These are phyloP conservation scores for Chernovozyma sophiae-reginae DNA, from an alignment of 1,139 yeast genomes.

Conservation along the genomic window DNA sequence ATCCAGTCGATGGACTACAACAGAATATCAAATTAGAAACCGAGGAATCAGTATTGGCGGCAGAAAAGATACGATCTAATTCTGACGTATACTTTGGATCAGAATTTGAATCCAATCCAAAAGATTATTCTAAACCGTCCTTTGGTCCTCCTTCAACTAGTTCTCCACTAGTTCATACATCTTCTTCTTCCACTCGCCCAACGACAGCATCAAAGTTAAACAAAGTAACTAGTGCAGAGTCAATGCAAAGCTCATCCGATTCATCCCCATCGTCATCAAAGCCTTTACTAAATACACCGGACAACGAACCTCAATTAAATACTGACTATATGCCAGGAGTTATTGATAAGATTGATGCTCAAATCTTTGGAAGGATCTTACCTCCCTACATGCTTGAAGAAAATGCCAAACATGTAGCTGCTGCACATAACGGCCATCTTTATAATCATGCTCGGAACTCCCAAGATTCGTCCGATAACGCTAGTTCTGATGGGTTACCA, in stretches of 20 bases:
- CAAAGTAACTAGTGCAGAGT: background rate
- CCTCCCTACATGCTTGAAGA: constrained; percentile 76
- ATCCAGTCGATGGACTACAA: constrained; percentile 3
- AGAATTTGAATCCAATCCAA: background rate
- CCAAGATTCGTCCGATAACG: background rate
- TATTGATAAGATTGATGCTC: constrained; percentile 79
- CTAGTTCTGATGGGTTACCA: background rate
- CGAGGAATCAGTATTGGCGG: background rate
- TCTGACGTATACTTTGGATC: background rate
- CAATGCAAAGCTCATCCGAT: background rate
- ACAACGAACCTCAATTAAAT: background rate
- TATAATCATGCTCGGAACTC: background rate
- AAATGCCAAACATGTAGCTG: constrained; percentile 13
- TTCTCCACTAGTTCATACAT: background rate
- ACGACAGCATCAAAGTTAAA: background rate
- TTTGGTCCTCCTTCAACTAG: background rate
- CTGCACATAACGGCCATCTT: background rate
- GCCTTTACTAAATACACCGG: background rate
- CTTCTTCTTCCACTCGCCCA: background rate
- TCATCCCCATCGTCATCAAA: background rate
- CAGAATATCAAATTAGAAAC: background rate
- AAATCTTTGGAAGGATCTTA: constrained; percentile 73
- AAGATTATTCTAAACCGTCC: background rate
- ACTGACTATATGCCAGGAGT: constrained; percentile 66
- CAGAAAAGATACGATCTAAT: background rate